Evolutionary conservation across 805 yeast species (phyloP), one percentile per base, ranked within the genome.

Genomic region (Torulaspora maleeae): DNA sequence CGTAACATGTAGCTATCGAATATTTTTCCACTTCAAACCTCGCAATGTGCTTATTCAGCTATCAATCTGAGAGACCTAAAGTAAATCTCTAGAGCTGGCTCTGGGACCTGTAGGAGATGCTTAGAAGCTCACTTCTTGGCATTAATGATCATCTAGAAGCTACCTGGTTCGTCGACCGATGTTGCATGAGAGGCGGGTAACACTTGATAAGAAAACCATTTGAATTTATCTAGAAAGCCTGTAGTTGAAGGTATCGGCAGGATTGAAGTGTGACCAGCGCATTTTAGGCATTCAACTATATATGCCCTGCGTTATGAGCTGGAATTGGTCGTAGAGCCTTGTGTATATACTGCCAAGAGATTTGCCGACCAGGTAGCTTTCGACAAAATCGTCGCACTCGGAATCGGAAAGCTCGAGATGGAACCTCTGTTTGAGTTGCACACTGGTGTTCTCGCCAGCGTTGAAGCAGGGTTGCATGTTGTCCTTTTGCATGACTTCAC

Each of bases 401-500:
- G 73, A 68, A 34, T 88, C 96, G 27, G 76, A 69, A 39, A 93
- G 65, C 39, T 86, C 84, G 11, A 86, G 66, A 60, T 87, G 96
- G 53, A 90, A 78, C 58, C 99, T 74, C 62, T 89, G 96, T 44
- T 78, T 77, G 49, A 93, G 67, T 46, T 84, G 81, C 12, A 79
- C 78, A 41, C 93, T 81, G 0, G 98, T 90, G 41, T 84, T 81
- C 7, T 79, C 86, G 0, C 97, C 96, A 34, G 84, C 86, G 47
- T 80, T 83, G 70, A 93, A 93, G 61, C 99, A 93, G 1, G 99
- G 98, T 43, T 91, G 74, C 38, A 73, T 75, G 7, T 96, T 88
- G 53, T 91, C 96, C 53, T 82, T 83, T 60, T 86, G 95, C 99
- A 93, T 93, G 54, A 93, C 72, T 52, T 89, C 96, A 45, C 95